Percentiles rank a stretch among this genome's conserved stretches.
Conservation (phyloP, 2,329 filamentous ascomycete genomes). For the Hypomyces rosellus region DNA sequence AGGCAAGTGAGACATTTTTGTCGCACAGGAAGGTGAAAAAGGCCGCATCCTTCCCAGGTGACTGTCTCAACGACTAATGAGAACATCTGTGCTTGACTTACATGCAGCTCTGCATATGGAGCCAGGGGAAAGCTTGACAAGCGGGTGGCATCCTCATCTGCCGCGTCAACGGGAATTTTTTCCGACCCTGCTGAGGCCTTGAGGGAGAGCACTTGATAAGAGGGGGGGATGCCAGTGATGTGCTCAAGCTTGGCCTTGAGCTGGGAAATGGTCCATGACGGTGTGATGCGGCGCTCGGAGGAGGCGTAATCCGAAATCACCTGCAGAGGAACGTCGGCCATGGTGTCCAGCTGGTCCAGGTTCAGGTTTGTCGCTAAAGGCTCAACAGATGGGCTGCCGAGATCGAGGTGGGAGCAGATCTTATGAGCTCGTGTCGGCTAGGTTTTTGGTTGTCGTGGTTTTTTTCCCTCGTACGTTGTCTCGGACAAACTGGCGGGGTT, state of each 20-base stretch:
- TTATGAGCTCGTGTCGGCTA: not conserved
- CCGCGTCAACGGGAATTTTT: constrained; percentile 58
- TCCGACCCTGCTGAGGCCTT: constrained; percentile 51
- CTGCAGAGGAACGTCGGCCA: constrained; percentile 69
- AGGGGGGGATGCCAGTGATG: constrained; percentile 84
- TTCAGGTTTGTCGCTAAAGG: no score
- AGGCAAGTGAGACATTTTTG: constrained; percentile 14
- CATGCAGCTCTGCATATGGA: constrained; percentile 72
- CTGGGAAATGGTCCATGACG: constrained; percentile 80
- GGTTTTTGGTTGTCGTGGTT: not conserved
- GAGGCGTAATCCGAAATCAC: constrained; percentile 70
- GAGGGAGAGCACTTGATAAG: constrained; percentile 68
- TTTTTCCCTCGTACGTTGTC: not conserved
- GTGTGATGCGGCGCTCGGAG: constrained; percentile 86
- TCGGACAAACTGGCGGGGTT: constrained; percentile 13
- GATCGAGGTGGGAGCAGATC: not conserved
- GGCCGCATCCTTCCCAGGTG: constrained; percentile 1
- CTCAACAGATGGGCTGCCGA: not conserved
- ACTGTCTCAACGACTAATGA: constrained; percentile 13
- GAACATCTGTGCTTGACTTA: constrained; percentile 44
- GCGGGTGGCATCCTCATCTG: constrained; percentile 64
- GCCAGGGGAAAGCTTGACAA: constrained; percentile 61
- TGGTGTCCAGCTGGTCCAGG: constrained; percentile 22
- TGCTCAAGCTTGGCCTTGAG: constrained; percentile 86
- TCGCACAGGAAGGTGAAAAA: not conserved